phyloP scores from a whole-genome alignment of 306 rosid species.

The Pterocarpus macrocarpus region DNA sequence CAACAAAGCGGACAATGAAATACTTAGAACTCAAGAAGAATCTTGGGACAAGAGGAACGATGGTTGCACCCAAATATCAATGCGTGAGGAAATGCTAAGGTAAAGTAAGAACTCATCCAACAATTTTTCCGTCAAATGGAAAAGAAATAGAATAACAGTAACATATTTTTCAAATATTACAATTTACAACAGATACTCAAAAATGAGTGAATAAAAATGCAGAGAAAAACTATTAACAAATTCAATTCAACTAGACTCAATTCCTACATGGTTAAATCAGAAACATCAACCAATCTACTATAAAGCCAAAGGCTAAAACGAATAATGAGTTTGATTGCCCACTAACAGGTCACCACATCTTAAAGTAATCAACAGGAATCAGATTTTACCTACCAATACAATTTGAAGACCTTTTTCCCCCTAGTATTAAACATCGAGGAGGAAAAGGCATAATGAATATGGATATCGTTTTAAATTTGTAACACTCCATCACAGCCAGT shows the following conservation, averaged over 20 bases:
- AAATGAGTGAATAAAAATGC: neutral
- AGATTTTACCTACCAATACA: neutral
- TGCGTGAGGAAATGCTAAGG: neutral
- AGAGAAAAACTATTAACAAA: neutral
- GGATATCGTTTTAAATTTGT: too few species aligned
- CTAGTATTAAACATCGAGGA: too few species aligned
- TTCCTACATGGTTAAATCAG: neutral
- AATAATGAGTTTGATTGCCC: too few species aligned
- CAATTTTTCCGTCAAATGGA: neutral
- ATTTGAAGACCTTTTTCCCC: too few species aligned
- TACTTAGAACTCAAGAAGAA: constrained; percentile 6
- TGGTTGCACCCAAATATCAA: constrained; percentile 8
- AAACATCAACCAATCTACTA: neutral
- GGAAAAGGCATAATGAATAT: too few species aligned
- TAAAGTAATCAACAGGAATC: neutral
- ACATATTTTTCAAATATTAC: neutral
- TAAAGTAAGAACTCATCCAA: constrained; percentile 9
- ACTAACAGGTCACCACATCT: too few species aligned
- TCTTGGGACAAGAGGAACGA: constrained; percentile 8
- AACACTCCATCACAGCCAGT: too few species aligned
- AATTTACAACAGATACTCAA: neutral
- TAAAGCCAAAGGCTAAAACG: too few species aligned
- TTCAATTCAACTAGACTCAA: neutral
- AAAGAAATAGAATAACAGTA: constrained; percentile 13
- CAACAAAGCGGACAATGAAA: constrained; percentile 33